Base-by-base conservation (phyloP, 2,329 filamentous ascomycete species). In the Aspergillus sp. region DNA sequence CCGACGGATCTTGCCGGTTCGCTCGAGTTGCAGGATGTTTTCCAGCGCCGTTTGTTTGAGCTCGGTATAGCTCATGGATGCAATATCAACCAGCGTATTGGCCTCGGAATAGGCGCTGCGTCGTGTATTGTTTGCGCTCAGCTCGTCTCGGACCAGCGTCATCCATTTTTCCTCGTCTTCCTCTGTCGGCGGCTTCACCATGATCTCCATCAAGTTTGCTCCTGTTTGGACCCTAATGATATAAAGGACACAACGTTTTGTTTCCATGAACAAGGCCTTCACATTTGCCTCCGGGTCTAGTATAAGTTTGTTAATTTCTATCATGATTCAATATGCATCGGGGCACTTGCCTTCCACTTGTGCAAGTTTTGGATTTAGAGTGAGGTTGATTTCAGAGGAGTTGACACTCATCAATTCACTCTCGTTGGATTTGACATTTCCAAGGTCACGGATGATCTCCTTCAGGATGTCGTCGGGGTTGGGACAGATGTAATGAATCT, bases 171-270 rank as follows among this genome's bases (percentile, higher is more conserved):
- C 83, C 67, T 96, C 92, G 63, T 99, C 94, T 66, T 96, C 92
- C 26, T 83, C 79, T 0, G 82, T 85, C 58, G 96, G 91, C 14
- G 90, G 90, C 66, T 94, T 95, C 59, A 96, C 87, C 61, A 99
- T 83, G 56, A 99, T 96, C 56, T 97, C 92, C 71, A 97, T 85
- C n/a, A 99, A 82, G 63, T 93, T 96, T 47, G 86, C 77, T 8
- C 94, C 94, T 2, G 89, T 90, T 72, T 99, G 95, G 33, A 99
- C 88, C 53, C 94, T 88, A 67, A 99, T 97, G 69, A 99, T 97
- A 73, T 97, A 99, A 57, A 99, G 78, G 38, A 97, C 88, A 67
- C 94, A 96, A 63, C 94, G 86, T 76, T 99, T 99, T 2, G 94
- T 97, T 74, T 97, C 94, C 85, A 96, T 97, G 70, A 96, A 96